Evolutionary conservation across 2,329 filamentous ascomycete species (phyloP).

Genomic region (Colletotrichum sp.): DNA sequence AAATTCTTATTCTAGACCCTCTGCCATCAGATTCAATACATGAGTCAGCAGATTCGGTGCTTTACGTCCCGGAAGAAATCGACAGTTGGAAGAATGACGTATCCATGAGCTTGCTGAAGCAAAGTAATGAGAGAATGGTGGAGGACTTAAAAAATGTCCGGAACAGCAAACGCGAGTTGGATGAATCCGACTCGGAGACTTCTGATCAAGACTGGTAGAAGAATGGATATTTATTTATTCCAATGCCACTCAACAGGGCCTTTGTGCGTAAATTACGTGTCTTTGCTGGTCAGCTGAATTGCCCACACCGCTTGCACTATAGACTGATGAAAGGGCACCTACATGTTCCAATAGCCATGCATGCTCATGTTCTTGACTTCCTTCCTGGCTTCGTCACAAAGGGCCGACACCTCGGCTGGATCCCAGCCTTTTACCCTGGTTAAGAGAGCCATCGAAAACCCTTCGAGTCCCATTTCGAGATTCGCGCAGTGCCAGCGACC

Average conservation of each 20-base stretch:
- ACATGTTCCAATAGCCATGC: slow-evolving; percentile 26
- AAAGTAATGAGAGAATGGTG: neutral
- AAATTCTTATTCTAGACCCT: neutral
- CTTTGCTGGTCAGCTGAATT: neutral
- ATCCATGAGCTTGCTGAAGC: neutral
- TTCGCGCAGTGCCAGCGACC: slow-evolving; percentile 27
- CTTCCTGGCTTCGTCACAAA: slow-evolving; percentile 23
- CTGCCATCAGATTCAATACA: neutral
- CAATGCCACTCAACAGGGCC: neutral
- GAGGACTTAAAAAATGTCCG: neutral
- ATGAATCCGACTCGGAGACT: neutral
- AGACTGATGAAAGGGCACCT: neutral
- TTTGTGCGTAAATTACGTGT: neutral
- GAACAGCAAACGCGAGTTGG: neutral
- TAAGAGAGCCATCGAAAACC: slow-evolving; percentile 37
- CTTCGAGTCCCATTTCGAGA: slow-evolving; percentile 34
- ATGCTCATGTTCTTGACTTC: slow-evolving; percentile 26
- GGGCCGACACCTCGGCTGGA: slow-evolving; percentile 27
- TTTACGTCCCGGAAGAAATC: neutral
- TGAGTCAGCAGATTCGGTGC: neutral
- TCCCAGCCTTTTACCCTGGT: slow-evolving; percentile 40
- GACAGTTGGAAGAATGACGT: neutral
- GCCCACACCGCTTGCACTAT: neutral
- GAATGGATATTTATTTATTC: neutral
- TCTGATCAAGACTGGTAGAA: neutral